phyloP scores from a whole-genome alignment of 768 basidiomycete species.

The Termitomyces sp. region DNA sequence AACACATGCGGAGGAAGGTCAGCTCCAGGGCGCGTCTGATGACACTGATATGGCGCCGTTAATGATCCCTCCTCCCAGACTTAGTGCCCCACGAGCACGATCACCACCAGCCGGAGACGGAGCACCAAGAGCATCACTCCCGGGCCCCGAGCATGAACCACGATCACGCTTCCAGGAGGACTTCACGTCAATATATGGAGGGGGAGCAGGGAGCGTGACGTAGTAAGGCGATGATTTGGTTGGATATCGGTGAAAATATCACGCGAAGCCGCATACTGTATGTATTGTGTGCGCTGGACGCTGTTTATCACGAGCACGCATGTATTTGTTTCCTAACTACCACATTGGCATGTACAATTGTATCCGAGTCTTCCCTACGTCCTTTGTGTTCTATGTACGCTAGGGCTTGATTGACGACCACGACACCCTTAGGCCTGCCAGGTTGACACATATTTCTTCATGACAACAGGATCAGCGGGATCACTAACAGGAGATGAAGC shows the following conservation, averaged over 20 bases:
- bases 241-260: background rate
- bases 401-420: background rate
- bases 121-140: conserved; percentile 2
- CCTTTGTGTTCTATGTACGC: too few species aligned
- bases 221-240: background rate
- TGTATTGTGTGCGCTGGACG: background rate
- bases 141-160: conserved; percentile 13
- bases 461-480: background rate
- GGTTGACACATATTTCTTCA: background rate
- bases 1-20: conserved; percentile 12
- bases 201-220: conserved; percentile 9
- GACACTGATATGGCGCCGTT: conserved; percentile 23
- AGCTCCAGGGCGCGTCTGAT: conserved; percentile 18
- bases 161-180: conserved; percentile 22
- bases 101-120: background rate
- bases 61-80: conserved; percentile 25
- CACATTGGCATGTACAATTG: background rate
- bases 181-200: conserved; percentile 19
- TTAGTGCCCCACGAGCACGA: background rate
- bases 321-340: background rate
- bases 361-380: background rate
- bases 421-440: too few species aligned
- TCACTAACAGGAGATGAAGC: background rate
- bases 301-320: background rate
- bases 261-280: background rate